Evolutionary conservation across 805 yeast species (phyloP).

Genomic region (Metschnikowia anglica): DNA sequence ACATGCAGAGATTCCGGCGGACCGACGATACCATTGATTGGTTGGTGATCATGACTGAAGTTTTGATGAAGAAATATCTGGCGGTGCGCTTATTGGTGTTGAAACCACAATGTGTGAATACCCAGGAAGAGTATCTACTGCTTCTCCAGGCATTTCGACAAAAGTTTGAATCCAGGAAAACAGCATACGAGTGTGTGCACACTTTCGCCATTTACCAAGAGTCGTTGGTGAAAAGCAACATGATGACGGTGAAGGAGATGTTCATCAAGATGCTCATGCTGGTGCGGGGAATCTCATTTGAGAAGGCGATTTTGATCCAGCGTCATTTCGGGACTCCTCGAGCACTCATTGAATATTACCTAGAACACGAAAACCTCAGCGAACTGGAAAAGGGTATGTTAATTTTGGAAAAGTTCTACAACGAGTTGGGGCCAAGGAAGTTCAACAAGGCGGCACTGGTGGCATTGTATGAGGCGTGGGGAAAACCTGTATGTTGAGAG

Average conservation of each 20-base stretch:
- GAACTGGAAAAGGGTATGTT: conserved; percentile 31
- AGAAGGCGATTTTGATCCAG: conserved; percentile 81
- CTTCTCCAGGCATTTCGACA: conserved; percentile 43
- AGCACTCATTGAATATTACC: conserved; percentile 51
- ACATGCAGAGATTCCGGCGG: conserved; percentile 63
- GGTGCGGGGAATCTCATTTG: conserved; percentile 76
- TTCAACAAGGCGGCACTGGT: conserved; percentile 53
- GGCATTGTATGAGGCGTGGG: conserved; percentile 60
- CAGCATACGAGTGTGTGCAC: conserved; percentile 39
- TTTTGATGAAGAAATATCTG: conserved; percentile 40
- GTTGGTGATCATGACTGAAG: conserved; percentile 49
- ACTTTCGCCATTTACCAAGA: conserved; percentile 51
- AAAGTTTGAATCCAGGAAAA: conserved; percentile 38
- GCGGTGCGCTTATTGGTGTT: conserved; percentile 46
- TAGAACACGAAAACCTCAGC: conserved; percentile 19
- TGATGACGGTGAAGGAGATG: conserved; percentile 72
- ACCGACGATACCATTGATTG: conserved; percentile 73
- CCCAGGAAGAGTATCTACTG: conserved; percentile 50
- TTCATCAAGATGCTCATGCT: conserved; percentile 77
- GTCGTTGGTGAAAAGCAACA: conserved; percentile 64
- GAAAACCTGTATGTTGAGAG: conserved; percentile 21
- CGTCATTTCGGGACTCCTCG: conserved; percentile 67
- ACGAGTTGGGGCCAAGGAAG: conserved; percentile 51
- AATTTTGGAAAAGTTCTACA: conserved; percentile 30
- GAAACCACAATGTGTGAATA: conserved; percentile 49